Base-by-base conservation (phyloP, 768 basidiomycete species). In the Termitomyces sp. region DNA sequence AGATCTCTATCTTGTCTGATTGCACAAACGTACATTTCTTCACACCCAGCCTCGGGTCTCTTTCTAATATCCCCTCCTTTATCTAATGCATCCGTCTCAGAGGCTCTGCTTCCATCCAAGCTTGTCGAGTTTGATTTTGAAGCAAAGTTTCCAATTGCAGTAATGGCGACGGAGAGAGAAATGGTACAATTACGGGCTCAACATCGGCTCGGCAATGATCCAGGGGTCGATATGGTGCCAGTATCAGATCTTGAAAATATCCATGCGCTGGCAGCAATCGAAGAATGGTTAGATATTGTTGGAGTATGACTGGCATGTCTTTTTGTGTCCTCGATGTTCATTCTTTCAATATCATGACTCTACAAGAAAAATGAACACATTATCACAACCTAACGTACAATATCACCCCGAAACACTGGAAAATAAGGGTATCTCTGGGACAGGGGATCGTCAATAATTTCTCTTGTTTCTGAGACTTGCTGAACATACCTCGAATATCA, bases 21-120 rank as follows among this genome's bases (percentile, higher is more conserved):
- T 53, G 80, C 84, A 8, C 85, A 90, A 67, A 76, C 82, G 22
- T 90, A 87, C 67, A 81, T 90, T 59, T 87, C 84, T 2, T 87
- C 85, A 22, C 71, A 88, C 63, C 86, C 88, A 2, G 84, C 84
- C 6, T 74, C 78, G 5, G 88, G 80, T 0, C 73, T 90, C 49
- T 76, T 87, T 57, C 74, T 89, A n/a, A 77, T 87, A 33, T 80
- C 81, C 24, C 84, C 83, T 9, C 84, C 83, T 1, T 48, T 73
- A 10, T 74, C 76, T 42, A 79, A 82, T 54, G 62, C 67, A 8
- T 67, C 70, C 1, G 65, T 81, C 20, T 51, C 68, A 2, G 62
- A 60, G 13, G 53, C 37, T 34, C 53, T 64, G 30, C 73, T 80
- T 6, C 74, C 77, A 0, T 74, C 72, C 0, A 67, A 69, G 20